A percentile compares a stretch with the other conserved stretches of the same genome.
These are phyloP conservation scores for Pichia heedii DNA, from an alignment of 805 yeast genomes.

Conservation along the genomic window DNA sequence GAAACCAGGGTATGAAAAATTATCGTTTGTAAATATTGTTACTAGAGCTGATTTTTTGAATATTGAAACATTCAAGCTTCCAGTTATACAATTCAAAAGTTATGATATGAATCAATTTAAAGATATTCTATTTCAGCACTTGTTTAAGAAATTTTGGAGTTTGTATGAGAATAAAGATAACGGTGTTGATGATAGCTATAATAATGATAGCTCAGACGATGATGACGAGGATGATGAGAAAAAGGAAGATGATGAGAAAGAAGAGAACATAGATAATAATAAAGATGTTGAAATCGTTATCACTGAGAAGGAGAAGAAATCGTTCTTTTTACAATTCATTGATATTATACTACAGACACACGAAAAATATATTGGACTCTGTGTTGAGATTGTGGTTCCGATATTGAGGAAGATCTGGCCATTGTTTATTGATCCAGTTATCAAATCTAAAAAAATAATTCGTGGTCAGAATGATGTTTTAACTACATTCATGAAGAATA, in stretches of 20 bases:
- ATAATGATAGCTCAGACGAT: neutral
- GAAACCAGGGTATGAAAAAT: constrained; percentile 17
- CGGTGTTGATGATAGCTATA: neutral
- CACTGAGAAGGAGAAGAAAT: constrained; percentile 8
- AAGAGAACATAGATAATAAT: neutral
- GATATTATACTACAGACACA: constrained; percentile 38
- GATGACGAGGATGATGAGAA: neutral
- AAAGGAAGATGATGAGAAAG: neutral
- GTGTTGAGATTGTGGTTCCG: constrained; percentile 29
- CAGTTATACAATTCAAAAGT: constrained; percentile 32
- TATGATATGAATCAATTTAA: constrained; percentile 31
- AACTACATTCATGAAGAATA: constrained; percentile 20
- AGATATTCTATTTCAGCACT: constrained; percentile 25
- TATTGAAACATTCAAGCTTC: constrained; percentile 31
- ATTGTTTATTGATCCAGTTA: constrained; percentile 20
- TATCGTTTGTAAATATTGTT: constrained; percentile 33
- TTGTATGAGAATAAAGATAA: neutral
- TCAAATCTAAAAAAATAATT: constrained; percentile 13
- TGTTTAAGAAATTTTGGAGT: constrained; percentile 13
- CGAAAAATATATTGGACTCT: constrained; percentile 36
- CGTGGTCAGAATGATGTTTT: constrained; percentile 21
- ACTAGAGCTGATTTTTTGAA: constrained; percentile 31
- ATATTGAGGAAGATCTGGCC: constrained; percentile 25
- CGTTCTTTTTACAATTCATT: constrained; percentile 26
- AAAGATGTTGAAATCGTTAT: neutral